Evolutionary conservation across 345 rosid species (phyloP), one percentile per base, ranked within the genome.

Genomic region (Bruguiera sexangula): DNA sequence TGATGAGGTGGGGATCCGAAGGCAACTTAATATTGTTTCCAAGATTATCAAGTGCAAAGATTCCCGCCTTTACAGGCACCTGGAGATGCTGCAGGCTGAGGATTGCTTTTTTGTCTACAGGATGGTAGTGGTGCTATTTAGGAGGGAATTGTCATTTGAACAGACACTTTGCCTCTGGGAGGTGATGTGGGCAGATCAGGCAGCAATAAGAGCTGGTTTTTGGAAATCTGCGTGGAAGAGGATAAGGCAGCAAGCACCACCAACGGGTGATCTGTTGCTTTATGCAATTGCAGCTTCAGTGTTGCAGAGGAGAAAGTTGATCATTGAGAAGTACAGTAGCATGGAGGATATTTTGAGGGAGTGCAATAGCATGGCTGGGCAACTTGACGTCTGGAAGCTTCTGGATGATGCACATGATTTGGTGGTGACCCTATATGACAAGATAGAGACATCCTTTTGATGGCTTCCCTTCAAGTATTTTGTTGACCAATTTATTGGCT

Each of bases 181-280:
- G 81, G 98, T 92, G 46, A 85, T 95, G 82, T 92, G 99, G 99
- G 99, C 98, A 21, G 98, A 95, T 81, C 98, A 90, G 78, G 98
- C 97, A 32, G 96, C 99, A 18, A 80, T 89, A 27, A 89, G 97
- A 75, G 90, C 91, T 7, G 93, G 96, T 69, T 70, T 95, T 1
- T 91, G 91, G 48, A 90, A 85, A 68, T 82, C 98, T 24, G 86
- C 97, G 0, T 92, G 99, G 99, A 86, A 87, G 76, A 76, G 86
- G 53, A 87, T 92, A 73, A 84, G 92, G 73, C 96, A 87, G 75
- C 80, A 85, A 1, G 94, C 92, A 1, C 98, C 98, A 5, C 99
- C 99, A 0, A 89, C 96, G 5, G 96, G 89, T 5, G 96, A 96
- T 85, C 64, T 96, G 63, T 66, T 96, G 84, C 85, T 96, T 2